These are phyloP conservation scores for Raffaelea ambrosiae DNA, from an alignment of 2,329 filamentous ascomycete species.

Conservation along the genomic window DNA sequence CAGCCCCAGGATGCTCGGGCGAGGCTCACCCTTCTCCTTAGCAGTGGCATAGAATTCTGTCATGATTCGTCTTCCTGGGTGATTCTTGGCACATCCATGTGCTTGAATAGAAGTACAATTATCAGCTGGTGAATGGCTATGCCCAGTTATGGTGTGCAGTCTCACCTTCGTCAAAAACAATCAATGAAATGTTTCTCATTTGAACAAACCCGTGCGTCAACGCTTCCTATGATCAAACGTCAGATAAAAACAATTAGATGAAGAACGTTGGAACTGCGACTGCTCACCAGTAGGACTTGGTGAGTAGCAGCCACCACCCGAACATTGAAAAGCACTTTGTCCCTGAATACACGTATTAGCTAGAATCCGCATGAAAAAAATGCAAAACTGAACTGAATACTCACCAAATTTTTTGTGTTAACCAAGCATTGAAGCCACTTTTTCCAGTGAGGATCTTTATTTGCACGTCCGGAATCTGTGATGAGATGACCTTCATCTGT, in stretches of 20 bases:
- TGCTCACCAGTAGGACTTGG: constrained; percentile 49
- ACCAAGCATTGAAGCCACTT: constrained; percentile 68
- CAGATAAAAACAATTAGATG: background rate
- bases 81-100: constrained; percentile 61
- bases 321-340: constrained; percentile 32
- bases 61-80: constrained; percentile 66
- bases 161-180: constrained; percentile 77
- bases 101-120: constrained; percentile 40
- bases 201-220: constrained; percentile 65
- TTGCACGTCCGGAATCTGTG: constrained; percentile 51
- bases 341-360: background rate
- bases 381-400: too few relatives aligned
- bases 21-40: constrained; percentile 24
- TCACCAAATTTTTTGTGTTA: constrained; percentile 44
- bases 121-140: too few relatives aligned
- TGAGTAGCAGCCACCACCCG: constrained; percentile 72
- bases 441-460: constrained; percentile 57
- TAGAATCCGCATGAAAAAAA: background rate
- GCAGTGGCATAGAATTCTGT: constrained; percentile 55
- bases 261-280: background rate
- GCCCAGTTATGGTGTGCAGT: too few relatives aligned
- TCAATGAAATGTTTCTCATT: constrained; percentile 53
- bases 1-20: constrained; percentile 67
- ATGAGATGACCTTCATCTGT: constrained; percentile 51
- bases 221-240: constrained; percentile 42